Conservation (phyloP, 1,284 basidiomycete genomes). For the Ceratobasidium sp. region DNA sequence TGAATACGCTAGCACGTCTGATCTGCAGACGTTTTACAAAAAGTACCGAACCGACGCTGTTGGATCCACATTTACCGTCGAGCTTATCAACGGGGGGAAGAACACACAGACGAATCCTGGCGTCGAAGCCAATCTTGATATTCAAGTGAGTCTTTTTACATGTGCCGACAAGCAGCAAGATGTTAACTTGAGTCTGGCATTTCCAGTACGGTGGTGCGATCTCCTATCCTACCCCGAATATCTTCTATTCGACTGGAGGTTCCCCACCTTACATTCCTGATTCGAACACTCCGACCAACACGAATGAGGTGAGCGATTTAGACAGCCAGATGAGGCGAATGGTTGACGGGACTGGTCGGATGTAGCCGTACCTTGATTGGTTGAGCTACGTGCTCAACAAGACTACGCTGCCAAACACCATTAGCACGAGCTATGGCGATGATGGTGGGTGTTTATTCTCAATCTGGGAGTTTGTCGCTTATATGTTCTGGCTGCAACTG, state of each 20-base stretch:
- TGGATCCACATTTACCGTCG: conserved; percentile 62
- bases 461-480: neutral
- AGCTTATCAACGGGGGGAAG: conserved; percentile 67
- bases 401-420: conserved; percentile 59
- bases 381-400: conserved; percentile 65
- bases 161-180: conserved; percentile 20
- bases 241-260: conserved; percentile 73
- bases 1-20: conserved; percentile 63
- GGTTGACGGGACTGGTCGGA: conserved; percentile 67
- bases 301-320: conserved; percentile 63
- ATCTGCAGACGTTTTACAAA: conserved; percentile 67
- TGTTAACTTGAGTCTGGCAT: conserved; percentile 69
- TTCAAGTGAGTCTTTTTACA: conserved; percentile 42
- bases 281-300: conserved; percentile 67
- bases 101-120: conserved; percentile 69
- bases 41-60: conserved; percentile 64
- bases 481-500: neutral
- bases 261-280: conserved; percentile 68
- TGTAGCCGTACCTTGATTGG: conserved; percentile 59
- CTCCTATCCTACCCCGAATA: conserved; percentile 61
- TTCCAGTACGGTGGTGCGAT: conserved; percentile 70
- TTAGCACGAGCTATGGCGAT: conserved; percentile 77
- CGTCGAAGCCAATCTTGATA: conserved; percentile 56
- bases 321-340: conserved; percentile 57
- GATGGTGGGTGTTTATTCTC: conserved; percentile 55